Percentiles rank a stretch among this genome's conserved stretches.
Evolutionary conservation across 2,329 filamentous ascomycete species (phyloP).

Genomic region (Thielaviopsis populi): DNA sequence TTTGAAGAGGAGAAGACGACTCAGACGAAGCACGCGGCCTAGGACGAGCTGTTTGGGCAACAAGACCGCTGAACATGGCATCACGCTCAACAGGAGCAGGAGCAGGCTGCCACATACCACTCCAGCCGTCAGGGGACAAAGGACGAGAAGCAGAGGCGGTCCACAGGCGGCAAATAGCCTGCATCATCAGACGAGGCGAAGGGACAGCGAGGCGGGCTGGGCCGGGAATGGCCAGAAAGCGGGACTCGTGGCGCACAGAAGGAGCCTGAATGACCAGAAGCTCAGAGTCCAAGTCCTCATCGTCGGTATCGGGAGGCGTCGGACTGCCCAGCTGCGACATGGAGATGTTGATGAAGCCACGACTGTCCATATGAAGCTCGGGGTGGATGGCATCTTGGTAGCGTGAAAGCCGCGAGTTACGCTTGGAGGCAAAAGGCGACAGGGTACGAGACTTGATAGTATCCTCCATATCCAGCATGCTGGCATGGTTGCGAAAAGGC

Average conservation of each 20-base stretch:
- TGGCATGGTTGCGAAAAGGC: neutral
- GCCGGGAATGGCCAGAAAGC: neutral
- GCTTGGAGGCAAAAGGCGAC: constrained; percentile 10
- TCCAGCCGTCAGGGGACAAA: constrained; percentile 12
- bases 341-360: constrained; percentile 14
- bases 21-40: constrained; percentile 22
- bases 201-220: neutral
- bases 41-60: constrained; percentile 25
- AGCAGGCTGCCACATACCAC: constrained; percentile 13
- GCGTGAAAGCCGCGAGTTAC: constrained; percentile 5
- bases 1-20: constrained; percentile 25
- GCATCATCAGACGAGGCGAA: constrained; percentile 16
- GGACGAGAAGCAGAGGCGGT: constrained; percentile 15
- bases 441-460: neutral
- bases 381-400: constrained; percentile 10
- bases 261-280: constrained; percentile 3
- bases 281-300: constrained; percentile 23
- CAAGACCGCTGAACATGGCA: constrained; percentile 19
- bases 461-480: neutral
- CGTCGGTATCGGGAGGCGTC: constrained; percentile 39
- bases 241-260: neutral
- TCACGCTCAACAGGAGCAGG: constrained; percentile 12
- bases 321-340: constrained; percentile 32
- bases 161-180: constrained; percentile 13
- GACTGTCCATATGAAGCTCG: constrained; percentile 8